These are phyloP conservation scores for Hypomontagnella monticulosa DNA, from an alignment of 495 filamentous ascomycete genomes.

Conservation along the genomic window DNA sequence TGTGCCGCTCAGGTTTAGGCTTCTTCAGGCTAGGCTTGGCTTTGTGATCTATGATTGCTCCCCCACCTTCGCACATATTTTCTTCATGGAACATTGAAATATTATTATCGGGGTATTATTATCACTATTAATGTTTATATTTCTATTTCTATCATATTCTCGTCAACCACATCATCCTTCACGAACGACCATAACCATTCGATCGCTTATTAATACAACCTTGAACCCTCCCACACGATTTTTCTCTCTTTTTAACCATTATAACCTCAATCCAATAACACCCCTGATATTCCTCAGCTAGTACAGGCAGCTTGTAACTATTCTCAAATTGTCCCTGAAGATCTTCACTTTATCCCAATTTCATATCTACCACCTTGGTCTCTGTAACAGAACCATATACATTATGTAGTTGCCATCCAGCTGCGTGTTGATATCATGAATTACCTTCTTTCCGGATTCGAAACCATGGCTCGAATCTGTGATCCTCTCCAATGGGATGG, in stretches of 20 bases:
- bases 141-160: too few species aligned
- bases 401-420: conserved; percentile 1
- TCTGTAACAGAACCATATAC: neutral
- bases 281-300: too few species aligned
- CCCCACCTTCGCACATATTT: conserved; percentile 23
- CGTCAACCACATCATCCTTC: too few species aligned
- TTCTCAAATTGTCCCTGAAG: conserved; percentile 21
- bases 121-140: too few species aligned
- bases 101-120: too few species aligned
- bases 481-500: conserved; percentile 35
- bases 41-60: conserved; percentile 2
- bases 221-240: too few species aligned
- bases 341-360: conserved; percentile 13
- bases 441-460: conserved; percentile 19
- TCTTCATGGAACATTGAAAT: neutral
- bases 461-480: conserved; percentile 26
- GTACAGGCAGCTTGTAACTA: neutral
- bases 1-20: conserved; percentile 14
- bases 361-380: neutral
- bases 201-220: too few species aligned
- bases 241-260: too few species aligned
- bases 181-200: too few species aligned
- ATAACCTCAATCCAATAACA: too few species aligned
- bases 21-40: neutral
- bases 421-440: conserved; percentile 35